Evolutionary conservation across 163 green algal species (phyloP), one percentile per base, ranked within the genome.

Genomic region (Scenedesmus sp.): DNA sequence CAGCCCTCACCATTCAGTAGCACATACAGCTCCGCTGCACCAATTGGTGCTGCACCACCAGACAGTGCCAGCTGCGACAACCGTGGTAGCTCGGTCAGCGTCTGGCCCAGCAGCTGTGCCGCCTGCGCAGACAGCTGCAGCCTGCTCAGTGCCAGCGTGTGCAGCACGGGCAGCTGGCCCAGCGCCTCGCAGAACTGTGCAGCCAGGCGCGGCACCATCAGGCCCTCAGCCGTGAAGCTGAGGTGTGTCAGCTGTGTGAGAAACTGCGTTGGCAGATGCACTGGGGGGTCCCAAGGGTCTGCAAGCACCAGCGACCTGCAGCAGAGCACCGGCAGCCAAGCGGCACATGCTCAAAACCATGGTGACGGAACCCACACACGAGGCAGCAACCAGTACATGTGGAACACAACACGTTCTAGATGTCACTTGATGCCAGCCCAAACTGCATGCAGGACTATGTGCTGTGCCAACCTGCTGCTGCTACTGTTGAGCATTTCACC

Each of bases 231-330:
- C 20, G 78, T 46, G 49, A 89, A 88, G 46, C 68, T 88, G 44
- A 92, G 88, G 65, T 83, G 44, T 0, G 65, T 92, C 42, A 92
- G 88, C 44, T 68, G 37, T 15, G 44, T 43, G 37, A 92, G 68
- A 33, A 30, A 49, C 44, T 89, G 33, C 35, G 53, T 49, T 2
- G 88, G 88, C 33, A 92, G 33, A 0, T 9, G 33, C 15, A 44
- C n/a, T 10, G 68, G 81, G 20, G 44, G 65, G 24, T 83, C 44
- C 88, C 88, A 88, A 12, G 81, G 81, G 43, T 88, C 81, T 33
- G 80, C 88, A n/a, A 92, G 81, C 81, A 92, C 81, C 33, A 92
- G 70, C 16, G 65, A 85, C 68, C 88, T 92, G 88, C 81, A 56
- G 87, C 26, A 81, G 7, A 46, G 20, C 43, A 33, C 35, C 78